Percentiles rank a stretch among this genome's conserved stretches.
These are phyloP conservation scores for Agastache rugosa DNA, from an alignment of 257 asterid genomes.

Conservation along the genomic window DNA sequence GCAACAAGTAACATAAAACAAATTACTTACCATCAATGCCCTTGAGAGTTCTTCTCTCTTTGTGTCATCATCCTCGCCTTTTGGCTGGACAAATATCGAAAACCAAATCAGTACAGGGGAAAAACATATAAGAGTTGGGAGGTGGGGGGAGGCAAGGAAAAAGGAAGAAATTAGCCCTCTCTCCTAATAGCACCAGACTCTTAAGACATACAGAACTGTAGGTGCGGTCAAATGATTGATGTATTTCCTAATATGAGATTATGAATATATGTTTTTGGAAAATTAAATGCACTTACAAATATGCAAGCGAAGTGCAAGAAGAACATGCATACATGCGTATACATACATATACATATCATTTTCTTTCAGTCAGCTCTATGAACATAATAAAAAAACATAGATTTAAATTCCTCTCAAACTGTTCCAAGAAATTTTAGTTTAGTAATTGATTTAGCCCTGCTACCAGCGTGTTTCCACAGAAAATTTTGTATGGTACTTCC, in stretches of 20 bases:
- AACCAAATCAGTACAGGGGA: conserved; percentile 40
- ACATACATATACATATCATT: neutral
- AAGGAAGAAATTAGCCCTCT: conserved; percentile 6
- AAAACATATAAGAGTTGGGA: conserved; percentile 5
- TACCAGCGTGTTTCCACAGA: conserved; percentile 19
- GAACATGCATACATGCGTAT: conserved; percentile 1
- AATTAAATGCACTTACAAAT: neutral
- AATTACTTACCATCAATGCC: conserved; percentile 81
- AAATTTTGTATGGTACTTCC: conserved; percentile 18
- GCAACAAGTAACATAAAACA: conserved; percentile 27
- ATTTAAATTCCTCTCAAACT: conserved; percentile 14
- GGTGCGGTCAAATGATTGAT: conserved; percentile 22
- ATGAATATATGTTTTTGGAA: neutral
- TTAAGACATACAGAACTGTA: conserved; percentile 9
- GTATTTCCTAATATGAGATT: conserved; percentile 12
- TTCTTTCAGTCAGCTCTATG: conserved; percentile 2
- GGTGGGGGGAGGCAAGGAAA: neutral
- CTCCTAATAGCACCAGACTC: conserved; percentile 27
- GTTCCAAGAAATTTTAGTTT: conserved; percentile 10
- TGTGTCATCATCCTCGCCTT: conserved; percentile 65
- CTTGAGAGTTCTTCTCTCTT: conserved; percentile 79
- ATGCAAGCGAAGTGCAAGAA: conserved; percentile 23
- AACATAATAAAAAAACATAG: conserved; percentile 26
- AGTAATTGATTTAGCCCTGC: conserved; percentile 19
- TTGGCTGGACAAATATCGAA: conserved; percentile 58